Conservation (phyloP, 805 yeast genomes). For the Candida argentea region DNA sequence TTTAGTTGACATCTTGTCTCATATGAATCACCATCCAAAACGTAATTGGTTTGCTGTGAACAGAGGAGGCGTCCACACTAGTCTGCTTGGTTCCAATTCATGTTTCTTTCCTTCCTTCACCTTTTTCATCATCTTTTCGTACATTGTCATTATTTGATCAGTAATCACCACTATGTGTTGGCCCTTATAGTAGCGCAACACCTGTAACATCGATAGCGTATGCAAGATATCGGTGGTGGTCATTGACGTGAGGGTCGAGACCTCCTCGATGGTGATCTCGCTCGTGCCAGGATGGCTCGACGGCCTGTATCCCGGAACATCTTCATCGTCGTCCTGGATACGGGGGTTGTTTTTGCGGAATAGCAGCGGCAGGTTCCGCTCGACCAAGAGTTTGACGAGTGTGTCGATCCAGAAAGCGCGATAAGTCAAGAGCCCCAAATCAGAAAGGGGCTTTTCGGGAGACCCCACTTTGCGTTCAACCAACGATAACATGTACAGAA, state of each 20-base stretch:
- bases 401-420: constrained; percentile 97
- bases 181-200: constrained; percentile 87
- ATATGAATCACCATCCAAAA: constrained; percentile 90
- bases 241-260: constrained; percentile 80
- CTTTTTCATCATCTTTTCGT: constrained; percentile 48
- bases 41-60: constrained; percentile 92
- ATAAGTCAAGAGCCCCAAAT: constrained; percentile 84
- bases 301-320: constrained; percentile 9
- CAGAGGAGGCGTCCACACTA: constrained; percentile 92
- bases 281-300: constrained; percentile 9
- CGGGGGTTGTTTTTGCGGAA: constrained; percentile 28
- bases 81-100: constrained; percentile 57
- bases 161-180: constrained; percentile 28
- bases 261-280: constrained; percentile 82
- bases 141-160: constrained; percentile 37
- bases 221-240: constrained; percentile 93
- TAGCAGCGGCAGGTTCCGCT: constrained; percentile 33
- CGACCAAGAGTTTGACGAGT: constrained; percentile 62
- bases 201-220: constrained; percentile 83
- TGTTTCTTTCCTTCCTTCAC: constrained; percentile 63
- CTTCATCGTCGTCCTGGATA: constrained; percentile 8
- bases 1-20: no score
- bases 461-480: constrained; percentile 89
- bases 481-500: constrained; percentile 82
- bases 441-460: constrained; percentile 95